These are phyloP conservation scores for Chlorella vulgaris DNA, from an alignment of 139 green algal genomes.

Conservation along the genomic window DNA sequence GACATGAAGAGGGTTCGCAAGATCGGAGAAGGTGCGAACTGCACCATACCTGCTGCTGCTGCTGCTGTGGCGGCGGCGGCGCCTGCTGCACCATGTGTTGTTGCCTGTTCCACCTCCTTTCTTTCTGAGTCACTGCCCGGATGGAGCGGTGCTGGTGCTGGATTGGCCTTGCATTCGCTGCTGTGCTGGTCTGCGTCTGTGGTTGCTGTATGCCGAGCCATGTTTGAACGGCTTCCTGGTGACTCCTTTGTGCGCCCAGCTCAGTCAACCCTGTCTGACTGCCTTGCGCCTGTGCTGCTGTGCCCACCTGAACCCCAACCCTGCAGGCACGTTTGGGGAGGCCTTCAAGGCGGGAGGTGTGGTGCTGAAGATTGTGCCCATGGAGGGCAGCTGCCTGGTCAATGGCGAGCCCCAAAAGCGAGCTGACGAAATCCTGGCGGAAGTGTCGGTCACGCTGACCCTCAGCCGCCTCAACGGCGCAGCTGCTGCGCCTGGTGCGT, in stretches of 20 bases:
- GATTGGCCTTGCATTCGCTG: too few relatives aligned
- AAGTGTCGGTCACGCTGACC: conserved; percentile 73
- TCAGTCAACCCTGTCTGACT: too few relatives aligned
- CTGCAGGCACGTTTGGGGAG: conserved; percentile 88
- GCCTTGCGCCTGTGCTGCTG: too few relatives aligned
- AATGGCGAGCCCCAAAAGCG: conserved; percentile 63
- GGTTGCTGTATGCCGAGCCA: too few relatives aligned
- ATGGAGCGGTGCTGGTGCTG: too few relatives aligned
- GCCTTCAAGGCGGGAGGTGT: conserved; percentile 68
- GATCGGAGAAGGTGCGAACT: not conserved
- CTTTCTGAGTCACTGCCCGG: too few relatives aligned
- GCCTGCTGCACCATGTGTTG: too few relatives aligned
- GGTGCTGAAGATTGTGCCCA: conserved; percentile 94
- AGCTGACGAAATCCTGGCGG: conserved; percentile 75
- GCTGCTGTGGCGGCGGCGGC: too few relatives aligned
- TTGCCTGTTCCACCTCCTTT: too few relatives aligned
- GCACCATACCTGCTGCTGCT: not conserved
- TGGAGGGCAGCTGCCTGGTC: conserved; percentile 76
- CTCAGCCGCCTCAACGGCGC: conserved; percentile 46
- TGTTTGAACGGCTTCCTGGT: too few relatives aligned
- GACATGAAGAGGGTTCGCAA: conserved; percentile 50
- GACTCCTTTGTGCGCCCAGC: too few relatives aligned
- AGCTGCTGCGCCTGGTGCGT: not conserved
- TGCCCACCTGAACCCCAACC: not conserved
- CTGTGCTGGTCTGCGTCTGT: too few relatives aligned